Conservation (phyloP, 441 rosid genomes). For the Raphanus hybrid region DNA sequence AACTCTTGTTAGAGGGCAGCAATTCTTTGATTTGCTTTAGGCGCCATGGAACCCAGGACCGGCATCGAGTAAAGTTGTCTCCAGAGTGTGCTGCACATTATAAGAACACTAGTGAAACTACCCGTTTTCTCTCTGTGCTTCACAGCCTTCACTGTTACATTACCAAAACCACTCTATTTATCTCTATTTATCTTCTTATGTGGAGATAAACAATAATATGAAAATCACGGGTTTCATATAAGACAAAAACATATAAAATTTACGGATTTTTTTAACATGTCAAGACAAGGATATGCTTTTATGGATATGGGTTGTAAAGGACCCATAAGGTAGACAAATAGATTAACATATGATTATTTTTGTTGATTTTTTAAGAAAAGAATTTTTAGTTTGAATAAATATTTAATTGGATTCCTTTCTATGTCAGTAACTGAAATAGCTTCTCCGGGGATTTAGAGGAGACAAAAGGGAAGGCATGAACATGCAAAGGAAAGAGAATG, state of each 20-base stretch:
- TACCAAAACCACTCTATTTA: constrained; percentile 1
- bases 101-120: constrained; percentile 39
- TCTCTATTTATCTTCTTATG: constrained; percentile 9
- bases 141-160: constrained; percentile 29
- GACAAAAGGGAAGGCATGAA: constrained; percentile 36
- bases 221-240: constrained; percentile 28
- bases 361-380: not conserved
- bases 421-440: constrained; percentile 30
- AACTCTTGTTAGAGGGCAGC: no score
- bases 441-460: constrained; percentile 33
- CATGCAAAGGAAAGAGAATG: constrained; percentile 36
- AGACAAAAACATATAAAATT: constrained; percentile 13
- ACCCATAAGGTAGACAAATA: constrained; percentile 24
- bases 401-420: constrained; percentile 27
- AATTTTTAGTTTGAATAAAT: constrained; percentile 4
- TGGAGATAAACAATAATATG: not conserved
- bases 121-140: constrained; percentile 43
- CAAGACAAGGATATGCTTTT: constrained; percentile 38
- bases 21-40: no score
- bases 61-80: not conserved
- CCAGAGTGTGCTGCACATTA: constrained; percentile 35
- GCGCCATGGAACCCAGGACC: no score
- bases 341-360: not conserved
- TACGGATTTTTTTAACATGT: constrained; percentile 9
- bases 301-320: constrained; percentile 21